Percentiles rank a stretch among this genome's conserved stretches.
Evolutionary conservation across 148 eudicot genomes (phyloP).

Genomic region (Vaccinium corymbosum): DNA sequence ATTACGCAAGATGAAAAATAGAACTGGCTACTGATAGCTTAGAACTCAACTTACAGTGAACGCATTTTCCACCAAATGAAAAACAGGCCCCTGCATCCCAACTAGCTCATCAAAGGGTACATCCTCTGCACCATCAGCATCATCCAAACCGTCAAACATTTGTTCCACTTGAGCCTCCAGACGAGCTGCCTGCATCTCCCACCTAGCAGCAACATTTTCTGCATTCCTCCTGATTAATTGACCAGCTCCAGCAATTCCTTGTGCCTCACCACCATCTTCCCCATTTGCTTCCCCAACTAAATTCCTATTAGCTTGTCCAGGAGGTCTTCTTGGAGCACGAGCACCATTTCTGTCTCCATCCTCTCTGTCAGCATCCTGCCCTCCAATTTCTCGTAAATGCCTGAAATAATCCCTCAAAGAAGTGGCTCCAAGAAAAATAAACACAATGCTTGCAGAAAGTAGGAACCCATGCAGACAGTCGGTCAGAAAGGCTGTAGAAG

Average conservation of each 20-base stretch:
- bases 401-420: conserved; percentile 89
- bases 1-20: not conserved
- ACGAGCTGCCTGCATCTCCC: conserved; percentile 99
- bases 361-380: conserved; percentile 6
- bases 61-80: conserved; percentile 91
- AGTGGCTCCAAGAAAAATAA: conserved; percentile 89
- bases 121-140: conserved; percentile 97
- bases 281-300: conserved; percentile 63
- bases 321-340: conserved; percentile 74
- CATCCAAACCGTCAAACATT: conserved; percentile 95
- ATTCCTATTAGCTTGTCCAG: conserved; percentile 64
- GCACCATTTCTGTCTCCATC: conserved; percentile 40
- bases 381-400: conserved; percentile 74
- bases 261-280: conserved; percentile 80
- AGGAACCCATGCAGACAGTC: conserved; percentile 95
- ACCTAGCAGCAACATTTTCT: conserved; percentile 91
- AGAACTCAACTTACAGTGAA: conserved; percentile 56
- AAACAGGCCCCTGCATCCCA: conserved; percentile 99
- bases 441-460: conserved; percentile 90
- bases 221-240: conserved; percentile 82
- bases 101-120: conserved; percentile 97
- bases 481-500: conserved; percentile 67
- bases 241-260: conserved; percentile 89
- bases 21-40: not conserved
- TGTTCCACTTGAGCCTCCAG: conserved; percentile 97